Conservation (phyloP, 441 rosid genomes). For the Croton laevigatus region DNA sequence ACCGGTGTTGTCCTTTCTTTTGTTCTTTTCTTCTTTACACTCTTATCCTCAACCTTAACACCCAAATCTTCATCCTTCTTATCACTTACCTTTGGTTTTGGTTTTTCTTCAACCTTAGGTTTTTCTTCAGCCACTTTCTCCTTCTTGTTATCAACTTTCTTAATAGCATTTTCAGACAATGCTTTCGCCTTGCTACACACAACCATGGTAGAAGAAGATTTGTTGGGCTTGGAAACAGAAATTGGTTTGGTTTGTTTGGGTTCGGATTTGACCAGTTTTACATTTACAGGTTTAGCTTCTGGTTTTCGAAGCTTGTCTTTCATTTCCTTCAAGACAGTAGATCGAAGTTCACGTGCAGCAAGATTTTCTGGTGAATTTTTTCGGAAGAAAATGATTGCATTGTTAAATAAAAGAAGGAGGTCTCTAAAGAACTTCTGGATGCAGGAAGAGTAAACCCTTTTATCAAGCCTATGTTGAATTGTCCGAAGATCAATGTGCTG, state of each 20-base stretch:
- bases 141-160: constrained; percentile 22
- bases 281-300: constrained; percentile 13
- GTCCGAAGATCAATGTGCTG: constrained; percentile 46
- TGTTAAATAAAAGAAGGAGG: constrained; percentile 47
- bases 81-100: constrained; percentile 18
- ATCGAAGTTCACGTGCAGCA: constrained; percentile 44
- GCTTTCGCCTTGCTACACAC: constrained; percentile 31
- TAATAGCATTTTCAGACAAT: constrained; percentile 20
- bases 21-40: constrained; percentile 29
- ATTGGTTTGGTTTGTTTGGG: constrained; percentile 8
- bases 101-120: constrained; percentile 9
- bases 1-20: constrained; percentile 24
- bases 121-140: constrained; percentile 27
- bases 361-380: constrained; percentile 34
- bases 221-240: constrained; percentile 25
- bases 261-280: constrained; percentile 12
- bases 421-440: constrained; percentile 37
- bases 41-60: constrained; percentile 25
- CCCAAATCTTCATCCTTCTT: constrained; percentile 23
- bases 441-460: constrained; percentile 37
- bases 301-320: constrained; percentile 26
- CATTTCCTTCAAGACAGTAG: constrained; percentile 39
- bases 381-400: constrained; percentile 33
- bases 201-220: constrained; percentile 30
- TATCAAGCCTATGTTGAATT: constrained; percentile 38